Evolutionary conservation across 768 basidiomycete species (phyloP), one percentile per base, ranked within the genome.

Genomic region (Nevesoporus exiguus): DNA sequence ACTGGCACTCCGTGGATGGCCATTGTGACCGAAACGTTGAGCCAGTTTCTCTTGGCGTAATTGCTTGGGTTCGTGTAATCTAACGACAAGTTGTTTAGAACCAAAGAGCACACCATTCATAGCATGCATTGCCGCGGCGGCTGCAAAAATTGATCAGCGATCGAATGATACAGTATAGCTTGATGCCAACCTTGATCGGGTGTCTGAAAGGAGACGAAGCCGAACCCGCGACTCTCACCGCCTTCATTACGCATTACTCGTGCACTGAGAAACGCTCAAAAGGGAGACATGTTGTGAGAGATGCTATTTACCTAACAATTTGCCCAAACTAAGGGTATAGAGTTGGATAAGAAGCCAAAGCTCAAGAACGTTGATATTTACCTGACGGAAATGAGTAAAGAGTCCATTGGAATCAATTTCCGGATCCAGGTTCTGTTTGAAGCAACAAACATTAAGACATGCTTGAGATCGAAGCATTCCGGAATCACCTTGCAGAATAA

Each of bases 61-160:
- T 66, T 92, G 89, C 67, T 93, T 94, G 9, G 92, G 93, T 70
- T 95, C 93, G 60, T 95, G 92, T 49, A 95, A 73, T 39, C 93
- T 82, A 25, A 96, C 93, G 1, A 90, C 86, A 36, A 96, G 77
- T 50, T 88, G 83, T 66, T 93, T 92, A 14, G 77, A 73, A 29
- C 89, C 90, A 25, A 95, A 54, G 25, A 80, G 73, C 14, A 73
- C 67, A 15, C 91, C 90, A 52, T 95, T 92, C 92, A 95, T 93
- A 10, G 74, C 80, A 48, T 82, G 81, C 78, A 93, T 72, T 0
- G 93, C 93, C 10, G 79, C 77, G 27, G 79, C 56, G 31, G 93
- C 93, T 93, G 58, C 8, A 54, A 42, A 56, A 44, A 17, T 31
- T 21, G 24, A 37, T 53, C n/a, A 66, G 44, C 21, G 6, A 39